These are phyloP conservation scores for Blastomyces parvus DNA, from an alignment of 2,329 filamentous ascomycete species.

Conservation along the genomic window DNA sequence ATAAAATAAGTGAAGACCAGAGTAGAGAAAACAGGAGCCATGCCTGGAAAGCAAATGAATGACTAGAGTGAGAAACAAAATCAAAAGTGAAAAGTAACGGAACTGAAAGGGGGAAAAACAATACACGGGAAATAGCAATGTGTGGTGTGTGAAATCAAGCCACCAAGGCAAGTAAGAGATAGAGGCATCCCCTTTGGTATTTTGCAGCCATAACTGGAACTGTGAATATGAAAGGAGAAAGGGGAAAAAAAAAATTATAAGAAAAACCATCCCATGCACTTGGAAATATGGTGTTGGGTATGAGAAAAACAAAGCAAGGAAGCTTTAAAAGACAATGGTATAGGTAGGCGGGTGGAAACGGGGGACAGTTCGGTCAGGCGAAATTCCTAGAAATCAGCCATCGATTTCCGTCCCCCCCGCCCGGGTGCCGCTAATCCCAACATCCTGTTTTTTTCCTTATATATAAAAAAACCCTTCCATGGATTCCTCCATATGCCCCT, in stretches of 20 bases:
- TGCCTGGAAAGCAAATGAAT: background rate
- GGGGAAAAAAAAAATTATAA: background rate
- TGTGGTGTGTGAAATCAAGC: background rate
- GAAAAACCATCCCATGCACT: background rate
- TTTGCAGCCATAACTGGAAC: background rate
- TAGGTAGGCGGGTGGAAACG: background rate
- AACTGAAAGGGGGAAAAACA: background rate
- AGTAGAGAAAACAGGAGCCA: background rate
- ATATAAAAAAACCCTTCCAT: conserved; percentile 5
- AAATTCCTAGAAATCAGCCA: background rate
- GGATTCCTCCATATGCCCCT: background rate
- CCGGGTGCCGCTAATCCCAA: conserved; percentile 1
- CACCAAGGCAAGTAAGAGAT: background rate
- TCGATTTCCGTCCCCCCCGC: background rate
- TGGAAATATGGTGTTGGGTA: background rate
- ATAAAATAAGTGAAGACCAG: background rate
- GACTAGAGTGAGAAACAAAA: background rate
- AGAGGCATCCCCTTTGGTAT: background rate
- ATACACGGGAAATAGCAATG: background rate
- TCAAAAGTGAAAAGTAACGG: background rate
- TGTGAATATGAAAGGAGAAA: background rate
- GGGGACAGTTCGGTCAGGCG: background rate
- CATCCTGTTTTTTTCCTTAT: conserved; percentile 3
- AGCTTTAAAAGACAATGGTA: background rate
- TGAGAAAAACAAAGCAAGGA: background rate